Evolutionary conservation across 1,139 yeast species (phyloP), one percentile per base, ranked within the genome.

Genomic region (Suhomyces ambrosiae): DNA sequence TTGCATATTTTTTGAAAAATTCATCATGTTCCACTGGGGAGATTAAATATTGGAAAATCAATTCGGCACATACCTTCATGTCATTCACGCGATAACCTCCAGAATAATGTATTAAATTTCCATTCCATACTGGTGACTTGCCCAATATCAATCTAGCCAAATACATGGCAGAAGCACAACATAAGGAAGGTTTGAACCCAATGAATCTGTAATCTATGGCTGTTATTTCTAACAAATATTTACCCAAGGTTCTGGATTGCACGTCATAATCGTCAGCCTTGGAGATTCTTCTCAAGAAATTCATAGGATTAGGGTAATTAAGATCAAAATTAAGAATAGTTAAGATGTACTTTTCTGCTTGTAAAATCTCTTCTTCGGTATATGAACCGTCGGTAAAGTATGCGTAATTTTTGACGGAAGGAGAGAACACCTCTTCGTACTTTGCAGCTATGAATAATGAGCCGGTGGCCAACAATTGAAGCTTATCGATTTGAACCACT

Each of bases 231-330:
- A 90, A 66, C 41, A 90, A 69, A 60, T 88, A 90, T 63, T 90
- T 90, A 23, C 95, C 97, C 50, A 90, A 75, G 10, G 97, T 89
- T 61, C 97, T 80, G 36, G 94, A 81, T 63, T 86, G 92, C 43
- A 88, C 87, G 61, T 89, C 96, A 67, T 89, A 90, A 61, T 87
- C 92, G 63, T 90, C 97, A 27, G 97, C 97, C 61, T 88, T 88
- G 34, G 96, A 87, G 41, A 88, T 87, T 58, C 97, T 78, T 60
- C 97, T 80, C 53, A 90, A 68, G 57, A 89, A 90, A 63, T 89
- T 89, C 89, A 90, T 85, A 42, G 97, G 97, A 57, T 88, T 88
- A 37, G 97, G 96, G 57, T 86, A 88, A 53, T 87, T 84, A 54
- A 89, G 72, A 59, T 87, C 86, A 61, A 86, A 90, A 48, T 81